phyloP scores from a whole-genome alignment of 495 filamentous ascomycete species.

The Penicillium canescens region DNA sequence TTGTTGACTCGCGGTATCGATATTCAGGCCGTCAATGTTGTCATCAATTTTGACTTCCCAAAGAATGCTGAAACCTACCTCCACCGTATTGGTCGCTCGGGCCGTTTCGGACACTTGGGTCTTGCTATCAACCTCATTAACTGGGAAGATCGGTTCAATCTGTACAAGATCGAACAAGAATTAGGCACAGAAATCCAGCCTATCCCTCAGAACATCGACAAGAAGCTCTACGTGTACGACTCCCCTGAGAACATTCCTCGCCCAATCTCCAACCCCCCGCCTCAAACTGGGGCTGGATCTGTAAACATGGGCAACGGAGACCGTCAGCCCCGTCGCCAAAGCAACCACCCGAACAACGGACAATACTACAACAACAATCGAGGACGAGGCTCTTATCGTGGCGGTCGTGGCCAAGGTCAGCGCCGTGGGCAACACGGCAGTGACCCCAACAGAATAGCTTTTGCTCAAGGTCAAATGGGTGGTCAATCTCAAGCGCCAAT shows the following conservation, averaged over 20 bases:
- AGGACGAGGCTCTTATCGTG: constrained; percentile 43
- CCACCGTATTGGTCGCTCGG: constrained; percentile 96
- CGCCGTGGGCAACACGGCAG: constrained; percentile 37
- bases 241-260: constrained; percentile 91
- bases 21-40: constrained; percentile 98
- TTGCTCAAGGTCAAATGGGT: constrained; percentile 27
- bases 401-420: constrained; percentile 46
- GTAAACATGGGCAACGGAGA: constrained; percentile 29
- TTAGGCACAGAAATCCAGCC: constrained; percentile 95
- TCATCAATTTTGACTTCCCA: constrained; percentile 99
- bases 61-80: constrained; percentile 99
- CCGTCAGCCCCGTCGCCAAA: constrained; percentile 38
- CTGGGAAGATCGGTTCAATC: constrained; percentile 98
- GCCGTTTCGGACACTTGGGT: constrained; percentile 94
- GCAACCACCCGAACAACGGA: constrained; percentile 36
- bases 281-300: constrained; percentile 23
- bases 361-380: constrained; percentile 38
- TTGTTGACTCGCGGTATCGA: constrained; percentile 98
- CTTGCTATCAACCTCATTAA: constrained; percentile 99
- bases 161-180: constrained; percentile 98
- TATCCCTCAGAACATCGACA: constrained; percentile 92
- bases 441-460: constrained; percentile 31
- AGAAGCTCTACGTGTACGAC: constrained; percentile 97
- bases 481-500: constrained; percentile 36
- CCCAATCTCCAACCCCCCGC: constrained; percentile 56